Conservation (phyloP, 129 eudicot genomes). For the Chrysanthemum makinoi region DNA sequence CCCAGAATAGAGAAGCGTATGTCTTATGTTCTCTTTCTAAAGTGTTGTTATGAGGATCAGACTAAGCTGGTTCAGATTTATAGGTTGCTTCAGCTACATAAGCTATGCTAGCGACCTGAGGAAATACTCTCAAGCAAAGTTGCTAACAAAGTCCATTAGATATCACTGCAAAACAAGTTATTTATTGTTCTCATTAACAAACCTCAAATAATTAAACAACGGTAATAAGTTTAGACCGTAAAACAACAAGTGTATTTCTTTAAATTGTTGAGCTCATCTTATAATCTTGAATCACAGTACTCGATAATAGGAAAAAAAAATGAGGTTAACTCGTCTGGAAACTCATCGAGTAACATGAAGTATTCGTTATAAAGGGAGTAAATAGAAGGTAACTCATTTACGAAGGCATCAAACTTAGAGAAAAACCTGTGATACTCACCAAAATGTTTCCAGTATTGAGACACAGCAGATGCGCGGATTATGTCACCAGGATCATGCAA, state of each 20-base stretch:
- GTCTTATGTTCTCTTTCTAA: conserved; percentile 36
- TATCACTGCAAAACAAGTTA: conserved; percentile 41
- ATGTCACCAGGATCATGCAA: conserved; percentile 55
- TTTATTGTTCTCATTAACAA: background rate
- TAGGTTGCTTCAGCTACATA: conserved; percentile 9
- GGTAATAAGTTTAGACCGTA: background rate
- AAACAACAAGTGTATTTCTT: background rate
- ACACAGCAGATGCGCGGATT: conserved; percentile 49
- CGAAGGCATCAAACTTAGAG: background rate
- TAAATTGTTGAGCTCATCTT: no score
- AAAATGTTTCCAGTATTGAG: conserved; percentile 45
- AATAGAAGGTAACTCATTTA: background rate
- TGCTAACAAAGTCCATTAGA: conserved; percentile 55
- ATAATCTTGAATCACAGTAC: no score
- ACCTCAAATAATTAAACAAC: no score
- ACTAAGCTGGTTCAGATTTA: background rate
- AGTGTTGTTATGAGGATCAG: conserved; percentile 14
- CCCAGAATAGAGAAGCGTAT: conserved; percentile 50
- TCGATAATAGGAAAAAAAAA: no score
- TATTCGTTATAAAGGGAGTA: background rate
- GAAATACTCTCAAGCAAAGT: conserved; percentile 47
- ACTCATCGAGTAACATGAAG: no score
- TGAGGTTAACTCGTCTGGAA: no score
- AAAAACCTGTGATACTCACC: conserved; percentile 34
- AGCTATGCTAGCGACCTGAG: conserved; percentile 44